phyloP scores from a whole-genome alignment of 208 protist genomes.

The Acanthamoeba castellanii region DNA sequence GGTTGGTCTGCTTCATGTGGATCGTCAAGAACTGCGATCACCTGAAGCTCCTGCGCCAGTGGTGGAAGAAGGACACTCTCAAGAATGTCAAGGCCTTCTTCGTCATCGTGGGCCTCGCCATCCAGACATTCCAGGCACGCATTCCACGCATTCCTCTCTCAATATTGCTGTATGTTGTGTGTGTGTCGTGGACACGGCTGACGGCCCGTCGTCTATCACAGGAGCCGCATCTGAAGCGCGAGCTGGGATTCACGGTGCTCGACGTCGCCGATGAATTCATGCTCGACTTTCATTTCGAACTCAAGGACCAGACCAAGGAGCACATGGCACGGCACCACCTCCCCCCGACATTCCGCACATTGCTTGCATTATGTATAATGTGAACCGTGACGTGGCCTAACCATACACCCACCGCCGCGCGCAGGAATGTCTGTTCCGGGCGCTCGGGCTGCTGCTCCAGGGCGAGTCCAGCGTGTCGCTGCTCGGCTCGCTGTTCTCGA shows the following conservation, averaged over 20 bases:
- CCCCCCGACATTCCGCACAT: not conserved
- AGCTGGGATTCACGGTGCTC: constrained; percentile 39
- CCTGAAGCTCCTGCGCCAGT: constrained; percentile 22
- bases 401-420: not conserved
- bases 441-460: constrained; percentile 57
- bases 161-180: not conserved
- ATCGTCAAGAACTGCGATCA: constrained; percentile 55
- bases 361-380: not conserved
- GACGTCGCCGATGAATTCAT: constrained; percentile 64
- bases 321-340: not conserved
- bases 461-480: constrained; percentile 74
- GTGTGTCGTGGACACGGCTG: too few species aligned
- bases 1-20: constrained; percentile 70
- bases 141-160: not conserved
- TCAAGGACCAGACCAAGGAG: constrained; percentile 55
- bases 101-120: not conserved
- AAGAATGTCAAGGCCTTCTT: constrained; percentile 56
- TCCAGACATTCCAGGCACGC: constrained; percentile 8
- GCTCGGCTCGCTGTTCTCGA: constrained; percentile 49
- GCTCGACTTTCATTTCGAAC: constrained; percentile 32
- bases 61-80: constrained; percentile 49
- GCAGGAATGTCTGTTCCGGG: constrained; percentile 64
- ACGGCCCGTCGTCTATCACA: not conserved
- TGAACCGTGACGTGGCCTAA: too few species aligned
- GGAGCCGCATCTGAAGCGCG: constrained; percentile 36